phyloP scores from a whole-genome alignment of 345 rosid species.

The Hypericum perforatum region DNA sequence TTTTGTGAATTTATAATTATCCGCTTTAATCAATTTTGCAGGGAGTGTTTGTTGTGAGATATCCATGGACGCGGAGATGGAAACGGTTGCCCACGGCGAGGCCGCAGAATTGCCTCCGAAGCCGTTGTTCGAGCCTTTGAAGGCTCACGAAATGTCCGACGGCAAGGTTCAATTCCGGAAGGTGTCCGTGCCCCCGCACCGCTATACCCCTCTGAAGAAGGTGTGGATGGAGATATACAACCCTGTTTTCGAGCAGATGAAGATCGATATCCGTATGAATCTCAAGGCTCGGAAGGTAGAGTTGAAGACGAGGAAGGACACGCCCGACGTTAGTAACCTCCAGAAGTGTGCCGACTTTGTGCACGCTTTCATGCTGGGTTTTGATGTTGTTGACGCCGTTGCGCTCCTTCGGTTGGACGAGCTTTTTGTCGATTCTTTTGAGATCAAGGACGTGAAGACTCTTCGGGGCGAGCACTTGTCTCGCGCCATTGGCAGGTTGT shows the following conservation, averaged over 20 bases:
- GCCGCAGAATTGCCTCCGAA: slow-evolving; percentile 35
- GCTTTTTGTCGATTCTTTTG: slow-evolving; percentile 74
- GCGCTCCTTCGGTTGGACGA: slow-evolving; percentile 73
- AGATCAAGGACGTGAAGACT: slow-evolving; percentile 87
- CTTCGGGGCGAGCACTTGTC: slow-evolving; percentile 78
- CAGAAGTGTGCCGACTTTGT: slow-evolving; percentile 87
- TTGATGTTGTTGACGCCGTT: slow-evolving; percentile 62
- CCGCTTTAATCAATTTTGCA: too few relatives aligned
- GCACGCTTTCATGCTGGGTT: slow-evolving; percentile 87
- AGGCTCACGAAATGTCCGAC: slow-evolving; percentile 81
- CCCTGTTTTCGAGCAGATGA: slow-evolving; percentile 73
- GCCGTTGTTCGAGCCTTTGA: slow-evolving; percentile 57
- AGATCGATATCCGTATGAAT: slow-evolving; percentile 78
- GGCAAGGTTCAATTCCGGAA: slow-evolving; percentile 64
- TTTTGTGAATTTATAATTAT: too few relatives aligned
- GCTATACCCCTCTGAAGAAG: slow-evolving; percentile 76
- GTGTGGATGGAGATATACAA: slow-evolving; percentile 78
- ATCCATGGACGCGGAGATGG: slow-evolving; percentile 27
- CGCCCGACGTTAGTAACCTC: slow-evolving; percentile 62
- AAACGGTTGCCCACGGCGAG: slow-evolving; percentile 14
- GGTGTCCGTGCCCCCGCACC: slow-evolving; percentile 65
- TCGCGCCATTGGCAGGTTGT: slow-evolving; percentile 75
- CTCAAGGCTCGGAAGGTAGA: slow-evolving; percentile 77
- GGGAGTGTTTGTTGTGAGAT: too few relatives aligned
- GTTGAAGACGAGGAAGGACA: slow-evolving; percentile 57